Percentiles rank a stretch among this genome's conserved stretches.
These are phyloP conservation scores for Glycine tomentella DNA, from an alignment of 306 rosid genomes.

Conservation along the genomic window DNA sequence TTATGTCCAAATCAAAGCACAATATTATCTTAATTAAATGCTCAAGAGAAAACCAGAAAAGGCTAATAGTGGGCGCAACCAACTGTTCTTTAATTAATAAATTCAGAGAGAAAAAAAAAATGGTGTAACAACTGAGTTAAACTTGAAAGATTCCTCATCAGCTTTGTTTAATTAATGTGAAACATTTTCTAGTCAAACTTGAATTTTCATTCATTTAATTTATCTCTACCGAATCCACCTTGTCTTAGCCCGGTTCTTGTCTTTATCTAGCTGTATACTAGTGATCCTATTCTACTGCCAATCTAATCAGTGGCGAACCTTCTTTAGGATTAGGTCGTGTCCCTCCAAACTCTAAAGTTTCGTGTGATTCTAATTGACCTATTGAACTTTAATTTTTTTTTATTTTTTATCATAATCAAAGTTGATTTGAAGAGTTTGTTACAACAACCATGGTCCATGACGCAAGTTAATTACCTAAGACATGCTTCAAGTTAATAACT, in stretches of 20 bases:
- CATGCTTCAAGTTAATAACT: not conserved
- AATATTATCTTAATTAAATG: slow-evolving; percentile 39
- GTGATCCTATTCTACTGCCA: slow-evolving; percentile 6
- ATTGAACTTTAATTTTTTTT: no score
- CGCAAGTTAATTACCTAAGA: not conserved
- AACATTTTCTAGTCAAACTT: slow-evolving; percentile 52
- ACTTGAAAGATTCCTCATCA: slow-evolving; percentile 29
- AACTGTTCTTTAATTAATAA: not conserved
- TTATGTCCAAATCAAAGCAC: slow-evolving; percentile 56
- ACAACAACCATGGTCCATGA: not conserved
- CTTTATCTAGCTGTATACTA: slow-evolving; percentile 41
- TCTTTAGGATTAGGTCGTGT: not conserved
- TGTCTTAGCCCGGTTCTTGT: not conserved
- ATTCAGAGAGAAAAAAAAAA: not conserved
- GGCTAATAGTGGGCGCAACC: slow-evolving; percentile 19
- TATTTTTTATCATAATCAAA: no score
- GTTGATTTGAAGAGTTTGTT: not conserved
- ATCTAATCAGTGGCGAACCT: slow-evolving; percentile 14
- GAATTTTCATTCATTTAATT: not conserved
- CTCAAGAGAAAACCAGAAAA: slow-evolving; percentile 27
- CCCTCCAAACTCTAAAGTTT: not conserved
- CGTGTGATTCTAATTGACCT: not conserved
- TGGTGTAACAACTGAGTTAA: slow-evolving; percentile 2
- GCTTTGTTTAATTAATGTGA: slow-evolving; percentile 25
- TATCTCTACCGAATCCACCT: slow-evolving; percentile 6